Conservation (phyloP, 306 rosid species). For the Astragalus membranaceus region DNA sequence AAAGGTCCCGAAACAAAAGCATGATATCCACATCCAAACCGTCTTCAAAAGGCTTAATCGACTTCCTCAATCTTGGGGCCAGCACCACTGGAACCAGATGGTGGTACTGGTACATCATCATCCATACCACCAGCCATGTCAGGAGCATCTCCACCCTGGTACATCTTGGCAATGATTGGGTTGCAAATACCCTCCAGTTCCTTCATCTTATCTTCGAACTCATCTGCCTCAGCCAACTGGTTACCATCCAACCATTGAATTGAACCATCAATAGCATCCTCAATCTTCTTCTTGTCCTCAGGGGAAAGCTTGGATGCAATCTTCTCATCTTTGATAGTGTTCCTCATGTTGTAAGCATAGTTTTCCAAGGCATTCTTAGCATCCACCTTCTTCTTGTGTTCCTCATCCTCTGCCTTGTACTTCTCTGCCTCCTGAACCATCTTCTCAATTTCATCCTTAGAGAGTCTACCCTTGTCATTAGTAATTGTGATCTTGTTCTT, state of each 20-base stretch:
- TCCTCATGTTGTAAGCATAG: constrained; percentile 51
- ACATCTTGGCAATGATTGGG: constrained; percentile 58
- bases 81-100: constrained; percentile 40
- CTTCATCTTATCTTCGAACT: constrained; percentile 60
- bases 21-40: background rate
- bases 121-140: constrained; percentile 45
- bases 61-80: constrained; percentile 70
- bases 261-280: constrained; percentile 41
- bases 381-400: constrained; percentile 53
- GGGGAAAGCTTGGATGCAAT: constrained; percentile 28
- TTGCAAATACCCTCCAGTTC: constrained; percentile 55
- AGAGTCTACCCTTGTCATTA: constrained; percentile 50
- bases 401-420: constrained; percentile 63
- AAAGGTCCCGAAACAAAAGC: background rate
- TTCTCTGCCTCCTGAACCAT: constrained; percentile 60
- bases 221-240: constrained; percentile 52
- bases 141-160: constrained; percentile 52
- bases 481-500: constrained; percentile 54
- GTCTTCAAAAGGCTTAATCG: constrained; percentile 14
- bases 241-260: constrained; percentile 55
- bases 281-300: constrained; percentile 48
- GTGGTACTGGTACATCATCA: constrained; percentile 39
- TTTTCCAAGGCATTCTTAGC: constrained; percentile 49
- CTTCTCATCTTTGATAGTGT: constrained; percentile 46
- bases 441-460: constrained; percentile 50